phyloP scores from a whole-genome alignment of 1,284 basidiomycete species.

The Apiotrichum brassicae region DNA sequence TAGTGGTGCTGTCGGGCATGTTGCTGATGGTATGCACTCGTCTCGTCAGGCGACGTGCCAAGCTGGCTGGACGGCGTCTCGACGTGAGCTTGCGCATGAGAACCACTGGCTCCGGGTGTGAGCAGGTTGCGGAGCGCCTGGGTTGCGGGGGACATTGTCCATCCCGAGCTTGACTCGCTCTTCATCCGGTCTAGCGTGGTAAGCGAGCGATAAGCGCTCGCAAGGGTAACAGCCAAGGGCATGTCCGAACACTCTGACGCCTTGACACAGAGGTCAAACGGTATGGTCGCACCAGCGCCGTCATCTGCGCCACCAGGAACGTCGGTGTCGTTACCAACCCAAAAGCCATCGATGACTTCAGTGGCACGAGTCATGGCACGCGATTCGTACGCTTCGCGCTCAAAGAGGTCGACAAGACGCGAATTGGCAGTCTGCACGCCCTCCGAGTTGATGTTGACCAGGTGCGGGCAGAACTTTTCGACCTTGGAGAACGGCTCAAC shows the following conservation, averaged over 20 bases:
- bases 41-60: slow-evolving; percentile 16
- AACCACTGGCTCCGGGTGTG: slow-evolving; percentile 17
- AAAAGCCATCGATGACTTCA: slow-evolving; percentile 62
- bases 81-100: not conserved
- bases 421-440: slow-evolving; percentile 45
- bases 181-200: slow-evolving; percentile 27
- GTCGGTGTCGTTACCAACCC: slow-evolving; percentile 50
- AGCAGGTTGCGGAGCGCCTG: slow-evolving; percentile 42
- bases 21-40: slow-evolving; percentile 13
- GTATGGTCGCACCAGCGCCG: slow-evolving; percentile 28
- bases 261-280: slow-evolving; percentile 42
- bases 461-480: slow-evolving; percentile 49
- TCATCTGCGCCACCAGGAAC: slow-evolving; percentile 40
- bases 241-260: slow-evolving; percentile 46
- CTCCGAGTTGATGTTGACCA: slow-evolving; percentile 52
- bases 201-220: slow-evolving; percentile 25
- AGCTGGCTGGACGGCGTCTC: slow-evolving; percentile 4
- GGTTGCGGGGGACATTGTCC: slow-evolving; percentile 39
- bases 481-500: slow-evolving; percentile 56
- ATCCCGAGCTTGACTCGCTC: slow-evolving; percentile 17
- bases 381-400: slow-evolving; percentile 42
- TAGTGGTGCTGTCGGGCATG: slow-evolving; percentile 29
- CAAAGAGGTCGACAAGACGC: slow-evolving; percentile 50
- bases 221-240: slow-evolving; percentile 27
- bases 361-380: slow-evolving; percentile 61